A percentile compares a stretch with the other conserved stretches of the same genome.
Conservation (phyloP, 176 grass and related monocot species). For the Carex littledalei region DNA sequence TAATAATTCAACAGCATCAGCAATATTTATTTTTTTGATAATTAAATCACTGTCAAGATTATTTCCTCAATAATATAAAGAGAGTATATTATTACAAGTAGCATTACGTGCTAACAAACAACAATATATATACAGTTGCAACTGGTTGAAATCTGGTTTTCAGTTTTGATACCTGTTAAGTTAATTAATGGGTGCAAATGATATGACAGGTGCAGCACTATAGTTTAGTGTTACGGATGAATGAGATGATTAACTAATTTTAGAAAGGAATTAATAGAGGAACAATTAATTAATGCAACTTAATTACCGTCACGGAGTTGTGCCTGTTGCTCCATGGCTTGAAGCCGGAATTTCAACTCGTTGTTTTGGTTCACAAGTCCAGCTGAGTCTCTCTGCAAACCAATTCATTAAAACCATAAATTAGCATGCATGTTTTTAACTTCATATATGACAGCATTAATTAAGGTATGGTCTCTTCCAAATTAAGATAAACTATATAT, state of each 20-base stretch:
- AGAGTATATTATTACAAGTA: neutral
- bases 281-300: neutral
- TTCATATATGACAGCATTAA: no score
- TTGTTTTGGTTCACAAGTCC: slow-evolving; percentile 67
- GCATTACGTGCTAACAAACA: slow-evolving; percentile 19
- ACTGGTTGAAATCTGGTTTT: slow-evolving; percentile 9
- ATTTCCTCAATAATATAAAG: neutral
- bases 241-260: neutral
- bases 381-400: slow-evolving; percentile 52
- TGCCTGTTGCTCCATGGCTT: slow-evolving; percentile 95
- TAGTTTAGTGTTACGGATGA: neutral
- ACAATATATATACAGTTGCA: neutral
- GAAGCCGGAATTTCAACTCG: slow-evolving; percentile 89
- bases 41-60: neutral
- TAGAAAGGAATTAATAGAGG: neutral
- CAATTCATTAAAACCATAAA: neutral
- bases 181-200: neutral
- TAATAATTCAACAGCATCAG: neutral
- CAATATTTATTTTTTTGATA: neutral
- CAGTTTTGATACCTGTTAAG: neutral
- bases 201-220: neutral
- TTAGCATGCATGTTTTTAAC: neutral
- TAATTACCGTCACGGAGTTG: slow-evolving; percentile 82
- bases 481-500: neutral
- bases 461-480: neutral